phyloP scores from a whole-genome alignment of 176 grass and related monocot genomes.

The Pharus latifolius region DNA sequence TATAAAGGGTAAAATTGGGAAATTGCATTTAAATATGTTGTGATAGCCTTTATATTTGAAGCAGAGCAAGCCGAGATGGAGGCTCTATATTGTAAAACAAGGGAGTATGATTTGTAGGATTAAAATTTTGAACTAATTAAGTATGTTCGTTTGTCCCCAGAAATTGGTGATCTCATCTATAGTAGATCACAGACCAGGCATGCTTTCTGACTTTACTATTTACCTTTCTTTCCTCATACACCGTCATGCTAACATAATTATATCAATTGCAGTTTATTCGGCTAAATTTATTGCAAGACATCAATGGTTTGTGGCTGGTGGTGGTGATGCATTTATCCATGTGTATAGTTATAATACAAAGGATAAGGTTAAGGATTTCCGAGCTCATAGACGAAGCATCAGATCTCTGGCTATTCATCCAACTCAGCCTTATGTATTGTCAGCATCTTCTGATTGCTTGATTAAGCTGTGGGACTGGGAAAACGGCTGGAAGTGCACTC shows the following conservation, averaged over 20 bases:
- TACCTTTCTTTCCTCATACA: not conserved
- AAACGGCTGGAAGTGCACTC: conserved; percentile 37
- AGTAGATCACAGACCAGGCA: conserved; percentile 35
- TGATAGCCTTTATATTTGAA: too few relatives aligned
- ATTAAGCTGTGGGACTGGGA: conserved; percentile 52
- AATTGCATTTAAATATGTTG: not conserved
- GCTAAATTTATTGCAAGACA: conserved; percentile 56
- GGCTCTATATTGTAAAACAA: too few relatives aligned
- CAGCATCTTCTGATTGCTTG: conserved; percentile 39
- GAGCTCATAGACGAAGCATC: conserved; percentile 39
- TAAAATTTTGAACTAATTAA: not conserved
- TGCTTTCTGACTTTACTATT: not conserved
- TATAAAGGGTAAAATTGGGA: too few relatives aligned
- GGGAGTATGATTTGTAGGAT: too few relatives aligned
- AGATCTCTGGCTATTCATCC: conserved; percentile 50
- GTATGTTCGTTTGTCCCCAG: conserved; percentile 23
- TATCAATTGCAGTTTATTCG: conserved; percentile 37
- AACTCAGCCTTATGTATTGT: conserved; percentile 29
- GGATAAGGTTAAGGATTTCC: conserved; percentile 35
- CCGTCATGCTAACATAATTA: not conserved
- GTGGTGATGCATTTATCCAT: conserved; percentile 45
- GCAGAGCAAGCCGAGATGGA: too few relatives aligned
- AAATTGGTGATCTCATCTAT: conserved; percentile 41
- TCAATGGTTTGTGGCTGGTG: conserved; percentile 64
- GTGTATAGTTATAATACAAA: conserved; percentile 42